Evolutionary conservation across 164 flowering plant genomes (phyloP), one percentile per base, ranked within the genome.

Genomic region (Tetrastigma voinierianum): DNA sequence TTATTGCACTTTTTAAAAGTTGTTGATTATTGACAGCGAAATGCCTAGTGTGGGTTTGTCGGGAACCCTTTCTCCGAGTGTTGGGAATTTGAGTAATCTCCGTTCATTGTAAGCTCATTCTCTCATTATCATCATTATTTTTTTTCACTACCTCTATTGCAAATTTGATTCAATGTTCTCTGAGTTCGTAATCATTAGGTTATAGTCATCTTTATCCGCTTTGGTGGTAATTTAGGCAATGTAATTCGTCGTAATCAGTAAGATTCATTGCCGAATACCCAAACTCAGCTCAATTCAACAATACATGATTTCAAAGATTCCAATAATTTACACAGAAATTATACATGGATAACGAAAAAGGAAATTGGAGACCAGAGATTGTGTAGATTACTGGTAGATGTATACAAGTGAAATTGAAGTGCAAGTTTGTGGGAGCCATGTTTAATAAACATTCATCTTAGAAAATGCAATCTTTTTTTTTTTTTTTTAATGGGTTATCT

Each of bases 1-100:
- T 19, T 17, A 10, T 11, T 44, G 45, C 18, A 4, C 17, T 20
- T 17, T 0, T 23, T 58, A 44, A 58, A 40, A 24, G 0, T 59
- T 18, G 24, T 19, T 7, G 40, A 61, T 13, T 65, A 10, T 72
- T 70, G 47, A 51, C 74, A 95, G 99, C 52, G 97, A 88, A 74
- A 92, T 95, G 98, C 82, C 85, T 9, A 86, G 89, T 52, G 70
- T 63, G 74, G 87, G 95, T 9, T 80, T 95, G 69, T 82, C 89
- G 0, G 99, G 99, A 17, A 74, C 74, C 17, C 86, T 95, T 45
- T 90, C 97, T 1, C 83, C 91, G 0, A 88, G 89, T 71, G 78
- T 95, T 75, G 98, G 93, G 66, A 90, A 89, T 69, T 78, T 92
- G 80, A 90, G 84, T 70, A 91, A 87, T 70, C 91, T 95, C 48